Conservation (phyloP, 495 filamentous ascomycete genomes). For the Aspergillus saccharolyticus region DNA sequence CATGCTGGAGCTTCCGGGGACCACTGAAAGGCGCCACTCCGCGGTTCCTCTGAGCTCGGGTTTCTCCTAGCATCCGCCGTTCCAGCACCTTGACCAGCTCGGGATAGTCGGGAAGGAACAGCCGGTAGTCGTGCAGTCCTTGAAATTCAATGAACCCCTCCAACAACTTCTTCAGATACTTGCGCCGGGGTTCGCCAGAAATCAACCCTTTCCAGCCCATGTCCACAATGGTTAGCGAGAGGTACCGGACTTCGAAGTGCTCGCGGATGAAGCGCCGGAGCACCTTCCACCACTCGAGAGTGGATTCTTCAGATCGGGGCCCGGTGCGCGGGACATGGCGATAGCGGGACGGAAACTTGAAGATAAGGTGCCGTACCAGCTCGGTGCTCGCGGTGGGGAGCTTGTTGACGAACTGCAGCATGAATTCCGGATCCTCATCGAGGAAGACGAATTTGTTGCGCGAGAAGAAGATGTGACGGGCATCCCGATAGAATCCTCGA, state of each 20-base stretch:
- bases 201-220: conserved; percentile 8
- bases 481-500: conserved; percentile 22
- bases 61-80: conserved; percentile 11
- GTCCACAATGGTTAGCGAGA: conserved; percentile 20
- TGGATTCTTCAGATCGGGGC: conserved; percentile 5
- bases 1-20: background rate
- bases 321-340: conserved; percentile 3
- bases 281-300: conserved; percentile 20
- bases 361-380: conserved; percentile 18
- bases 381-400: conserved; percentile 19
- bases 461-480: conserved; percentile 21
- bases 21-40: background rate
- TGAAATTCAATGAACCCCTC: conserved; percentile 15
- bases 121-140: conserved; percentile 16
- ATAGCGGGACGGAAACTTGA: conserved; percentile 19
- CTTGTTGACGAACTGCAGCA: conserved; percentile 15
- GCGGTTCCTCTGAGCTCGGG: background rate
- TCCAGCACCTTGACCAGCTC: conserved; percentile 16
- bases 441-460: conserved; percentile 23
- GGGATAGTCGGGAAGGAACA: conserved; percentile 17
- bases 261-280: conserved; percentile 26
- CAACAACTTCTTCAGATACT: conserved; percentile 18
- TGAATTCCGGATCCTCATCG: conserved; percentile 19
- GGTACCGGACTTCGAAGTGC: conserved; percentile 19
- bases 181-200: background rate